A percentile compares a stretch with the other conserved stretches of the same genome.
Evolutionary conservation across 202 grass and related monocot species (phyloP).

Genomic region (Schoenoplectus triqueter): DNA sequence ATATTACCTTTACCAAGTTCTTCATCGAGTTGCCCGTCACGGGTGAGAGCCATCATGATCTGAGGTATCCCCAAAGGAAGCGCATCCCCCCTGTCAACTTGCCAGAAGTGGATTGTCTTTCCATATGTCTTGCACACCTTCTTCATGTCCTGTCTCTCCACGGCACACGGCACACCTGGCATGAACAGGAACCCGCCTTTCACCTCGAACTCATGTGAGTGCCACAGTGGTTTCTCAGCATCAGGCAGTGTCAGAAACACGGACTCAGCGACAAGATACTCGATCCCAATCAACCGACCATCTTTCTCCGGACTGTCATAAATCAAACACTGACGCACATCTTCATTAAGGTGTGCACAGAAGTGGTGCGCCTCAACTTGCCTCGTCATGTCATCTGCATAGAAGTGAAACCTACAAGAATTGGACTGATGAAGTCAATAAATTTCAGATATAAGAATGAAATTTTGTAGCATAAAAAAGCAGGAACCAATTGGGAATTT

Average conservation of each 20-base stretch:
- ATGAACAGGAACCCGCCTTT: conserved; percentile 68
- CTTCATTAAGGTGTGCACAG: conserved; percentile 78
- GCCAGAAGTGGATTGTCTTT: conserved; percentile 91
- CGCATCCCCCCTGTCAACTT: conserved; percentile 75
- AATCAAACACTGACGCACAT: conserved; percentile 82
- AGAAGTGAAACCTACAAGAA: conserved; percentile 69
- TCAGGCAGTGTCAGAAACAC: conserved; percentile 79
- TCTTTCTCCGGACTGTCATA: conserved; percentile 62
- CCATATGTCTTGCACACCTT: conserved; percentile 68
- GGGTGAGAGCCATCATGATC: conserved; percentile 87
- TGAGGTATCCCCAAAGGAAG: conserved; percentile 66
- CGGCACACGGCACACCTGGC: conserved; percentile 56
- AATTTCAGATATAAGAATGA: too few relatives aligned
- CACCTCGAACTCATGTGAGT: conserved; percentile 94
- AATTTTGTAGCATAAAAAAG: background rate
- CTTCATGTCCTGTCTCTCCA: conserved; percentile 66
- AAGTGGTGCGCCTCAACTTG: conserved; percentile 94
- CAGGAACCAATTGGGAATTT: background rate
- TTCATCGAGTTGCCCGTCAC: conserved; percentile 60
- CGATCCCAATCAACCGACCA: conserved; percentile 76
- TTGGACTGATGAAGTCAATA: too few relatives aligned
- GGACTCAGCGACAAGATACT: conserved; percentile 65
- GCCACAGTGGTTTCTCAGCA: conserved; percentile 86
- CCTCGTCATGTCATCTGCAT: conserved; percentile 76
- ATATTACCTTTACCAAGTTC: conserved; percentile 54